Evolutionary conservation across 2,329 filamentous ascomycete genomes (phyloP).

Genomic region (Hypoxylon sp.): DNA sequence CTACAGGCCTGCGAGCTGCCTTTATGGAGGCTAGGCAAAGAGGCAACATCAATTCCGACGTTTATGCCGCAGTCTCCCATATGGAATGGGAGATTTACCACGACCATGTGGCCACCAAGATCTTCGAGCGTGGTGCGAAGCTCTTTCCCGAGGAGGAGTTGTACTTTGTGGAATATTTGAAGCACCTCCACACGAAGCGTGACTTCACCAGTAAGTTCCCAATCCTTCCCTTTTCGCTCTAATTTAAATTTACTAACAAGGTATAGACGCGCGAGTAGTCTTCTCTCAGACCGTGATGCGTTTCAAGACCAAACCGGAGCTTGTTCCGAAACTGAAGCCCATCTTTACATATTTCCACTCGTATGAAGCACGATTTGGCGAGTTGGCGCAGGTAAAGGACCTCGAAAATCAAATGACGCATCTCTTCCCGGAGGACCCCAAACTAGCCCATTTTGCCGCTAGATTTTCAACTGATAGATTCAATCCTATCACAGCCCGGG

Average conservation of each 20-base stretch:
- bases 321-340: slow-evolving; percentile 79
- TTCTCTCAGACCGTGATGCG: slow-evolving; percentile 94
- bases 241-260: slow-evolving; percentile 36
- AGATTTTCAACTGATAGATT: slow-evolving; percentile 81
- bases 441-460: slow-evolving; percentile 77
- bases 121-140: slow-evolving; percentile 93
- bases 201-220: slow-evolving; percentile 85
- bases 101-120: slow-evolving; percentile 90
- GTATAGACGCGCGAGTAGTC: slow-evolving; percentile 86
- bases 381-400: slow-evolving; percentile 89
- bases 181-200: slow-evolving; percentile 91
- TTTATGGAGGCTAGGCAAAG: slow-evolving; percentile 90
- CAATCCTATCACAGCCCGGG: slow-evolving; percentile 82
- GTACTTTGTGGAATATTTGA: slow-evolving; percentile 95
- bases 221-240: neutral
- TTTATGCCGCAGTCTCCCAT: slow-evolving; percentile 92
- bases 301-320: slow-evolving; percentile 81
- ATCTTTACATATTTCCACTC: slow-evolving; percentile 94
- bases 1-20: slow-evolving; percentile 81
- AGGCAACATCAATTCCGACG: slow-evolving; percentile 90
- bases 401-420: slow-evolving; percentile 93
- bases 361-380: slow-evolving; percentile 94
- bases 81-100: slow-evolving; percentile 98
- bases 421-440: slow-evolving; percentile 89
- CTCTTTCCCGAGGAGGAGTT: slow-evolving; percentile 93